Conservation (phyloP, 2,329 filamentous ascomycete species). For the Drechslera avenae region DNA sequence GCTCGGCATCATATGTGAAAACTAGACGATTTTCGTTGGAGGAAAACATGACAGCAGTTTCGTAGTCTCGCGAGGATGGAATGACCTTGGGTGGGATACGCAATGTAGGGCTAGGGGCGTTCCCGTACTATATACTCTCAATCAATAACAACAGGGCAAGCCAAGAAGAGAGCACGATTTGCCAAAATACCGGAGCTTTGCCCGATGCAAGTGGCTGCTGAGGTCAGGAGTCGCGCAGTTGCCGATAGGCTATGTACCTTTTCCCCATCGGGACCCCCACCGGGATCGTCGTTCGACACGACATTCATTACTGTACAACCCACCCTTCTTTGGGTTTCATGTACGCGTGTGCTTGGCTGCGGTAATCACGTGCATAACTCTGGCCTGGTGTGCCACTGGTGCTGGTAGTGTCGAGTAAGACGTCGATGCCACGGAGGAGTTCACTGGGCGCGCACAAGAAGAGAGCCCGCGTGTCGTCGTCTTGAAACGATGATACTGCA, state of each 20-base stretch:
- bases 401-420: no score
- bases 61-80: not conserved
- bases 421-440: no score
- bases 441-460: no score
- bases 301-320: no score
- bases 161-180: not conserved
- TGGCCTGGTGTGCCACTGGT: no score
- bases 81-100: not conserved
- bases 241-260: not conserved
- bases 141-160: not conserved
- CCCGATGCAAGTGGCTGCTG: not conserved
- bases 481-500: no score
- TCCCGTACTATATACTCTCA: conserved; percentile 2
- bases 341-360: no score
- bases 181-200: not conserved
- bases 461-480: no score
- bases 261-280: conserved; percentile 9
- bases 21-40: conserved; percentile 49
- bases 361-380: no score
- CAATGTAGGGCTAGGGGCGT: not conserved
- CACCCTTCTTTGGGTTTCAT: no score
- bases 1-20: conserved; percentile 61
- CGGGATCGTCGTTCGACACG: not conserved
- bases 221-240: not conserved
- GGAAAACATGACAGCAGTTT: not conserved